Percentiles rank a stretch among this genome's conserved stretches.
phyloP scores from a whole-genome alignment of 768 basidiomycete species.

The Hygrocybe punicea region DNA sequence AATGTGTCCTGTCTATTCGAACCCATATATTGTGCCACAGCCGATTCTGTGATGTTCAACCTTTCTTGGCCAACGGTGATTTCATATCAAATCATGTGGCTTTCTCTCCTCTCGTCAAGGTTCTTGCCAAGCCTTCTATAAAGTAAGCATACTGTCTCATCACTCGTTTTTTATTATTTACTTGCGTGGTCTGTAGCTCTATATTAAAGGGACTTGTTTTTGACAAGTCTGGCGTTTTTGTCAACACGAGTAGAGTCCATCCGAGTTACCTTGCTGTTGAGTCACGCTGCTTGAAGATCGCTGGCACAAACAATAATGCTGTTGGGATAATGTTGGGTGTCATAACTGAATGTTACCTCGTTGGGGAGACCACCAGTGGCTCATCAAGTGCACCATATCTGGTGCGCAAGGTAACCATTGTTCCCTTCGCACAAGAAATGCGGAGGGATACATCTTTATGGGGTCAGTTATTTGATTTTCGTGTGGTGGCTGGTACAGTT shows the following conservation, averaged over 20 bases:
- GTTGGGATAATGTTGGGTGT: conserved; percentile 7
- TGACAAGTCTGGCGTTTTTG: not conserved
- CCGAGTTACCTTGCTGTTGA: not conserved
- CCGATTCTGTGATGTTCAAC: not conserved
- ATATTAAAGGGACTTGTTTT: conserved; percentile 1
- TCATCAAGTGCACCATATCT: not conserved
- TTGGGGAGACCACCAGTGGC: not conserved
- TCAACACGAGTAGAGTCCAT: conserved; percentile 4
- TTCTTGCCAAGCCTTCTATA: not conserved
- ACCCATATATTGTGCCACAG: not conserved
- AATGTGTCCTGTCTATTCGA: too few species aligned
- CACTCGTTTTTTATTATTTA: not conserved
- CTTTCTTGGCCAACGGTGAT: not conserved
- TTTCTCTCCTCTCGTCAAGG: not conserved
- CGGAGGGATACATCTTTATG: conserved; percentile 6
- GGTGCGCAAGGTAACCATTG: conserved; percentile 2
- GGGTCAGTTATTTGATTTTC: conserved; percentile 2
- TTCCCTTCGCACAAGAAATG: conserved; percentile 4
- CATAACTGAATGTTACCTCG: conserved; percentile 4
- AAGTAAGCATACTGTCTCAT: not conserved
- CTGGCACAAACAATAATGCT: not conserved
- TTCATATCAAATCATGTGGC: not conserved
- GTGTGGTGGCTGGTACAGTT: not conserved
- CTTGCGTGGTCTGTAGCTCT: not conserved
- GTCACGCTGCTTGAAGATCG: not conserved